Evolutionary conservation across 1,284 basidiomycete species (phyloP).

Genomic region (Tremellales sp.): DNA sequence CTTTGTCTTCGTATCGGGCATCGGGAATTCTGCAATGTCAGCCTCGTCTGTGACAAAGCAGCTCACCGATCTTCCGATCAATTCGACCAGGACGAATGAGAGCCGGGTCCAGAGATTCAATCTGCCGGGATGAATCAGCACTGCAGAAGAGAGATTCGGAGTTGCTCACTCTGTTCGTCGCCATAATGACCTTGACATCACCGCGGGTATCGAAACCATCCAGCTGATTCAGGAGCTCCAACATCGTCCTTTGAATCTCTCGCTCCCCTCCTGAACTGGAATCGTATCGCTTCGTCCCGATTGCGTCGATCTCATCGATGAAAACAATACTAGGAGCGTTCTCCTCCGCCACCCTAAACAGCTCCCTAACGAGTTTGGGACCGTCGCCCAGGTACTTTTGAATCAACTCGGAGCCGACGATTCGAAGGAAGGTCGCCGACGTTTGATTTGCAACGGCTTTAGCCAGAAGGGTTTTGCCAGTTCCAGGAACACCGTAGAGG

Average conservation of each 20-base stretch:
- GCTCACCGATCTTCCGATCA: conserved; percentile 82
- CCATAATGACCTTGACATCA: conserved; percentile 84
- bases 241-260: conserved; percentile 98
- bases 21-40: conserved; percentile 64
- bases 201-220: conserved; percentile 99
- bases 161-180: conserved; percentile 45
- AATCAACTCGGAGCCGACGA: conserved; percentile 97
- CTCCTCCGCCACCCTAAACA: conserved; percentile 96
- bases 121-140: conserved; percentile 77
- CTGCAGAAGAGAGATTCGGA: not conserved
- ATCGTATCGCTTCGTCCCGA: conserved; percentile 96
- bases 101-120: conserved; percentile 92
- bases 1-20: conserved; percentile 94
- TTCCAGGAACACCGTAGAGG: conserved; percentile 96
- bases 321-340: conserved; percentile 98
- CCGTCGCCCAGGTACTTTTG: conserved; percentile 99
- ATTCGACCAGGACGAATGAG: conserved; percentile 97
- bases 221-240: conserved; percentile 95
- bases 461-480: conserved; percentile 95
- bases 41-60: conserved; percentile 6
- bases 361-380: conserved; percentile 95
- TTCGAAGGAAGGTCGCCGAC: conserved; percentile 94
- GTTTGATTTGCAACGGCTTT: conserved; percentile 99
- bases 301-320: conserved; percentile 98
- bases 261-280: conserved; percentile 96